Evolutionary conservation across 2,329 filamentous ascomycete species (phyloP).

Genomic region (Didymellaceae sp.): DNA sequence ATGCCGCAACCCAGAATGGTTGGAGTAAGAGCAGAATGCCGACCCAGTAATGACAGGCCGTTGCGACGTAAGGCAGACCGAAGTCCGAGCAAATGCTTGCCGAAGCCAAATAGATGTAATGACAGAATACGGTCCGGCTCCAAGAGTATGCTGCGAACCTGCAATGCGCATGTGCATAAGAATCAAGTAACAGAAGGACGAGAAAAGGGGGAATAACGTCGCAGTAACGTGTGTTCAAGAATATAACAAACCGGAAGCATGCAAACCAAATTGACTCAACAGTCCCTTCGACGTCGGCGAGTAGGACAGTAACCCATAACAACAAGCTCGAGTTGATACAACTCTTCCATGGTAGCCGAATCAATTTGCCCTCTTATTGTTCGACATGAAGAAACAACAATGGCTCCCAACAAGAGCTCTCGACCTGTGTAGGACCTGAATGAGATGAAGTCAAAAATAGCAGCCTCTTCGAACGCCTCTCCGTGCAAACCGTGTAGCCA

Average conservation of each 20-base stretch:
- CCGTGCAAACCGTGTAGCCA: constrained; percentile 36
- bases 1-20: constrained; percentile 19
- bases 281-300: constrained; percentile 34
- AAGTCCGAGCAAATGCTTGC: constrained; percentile 31
- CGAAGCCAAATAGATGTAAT: constrained; percentile 35
- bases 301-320: neutral
- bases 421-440: constrained; percentile 6
- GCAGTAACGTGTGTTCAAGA: constrained; percentile 19
- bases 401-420: neutral
- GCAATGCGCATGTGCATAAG: constrained; percentile 37
- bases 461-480: constrained; percentile 39
- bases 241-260: constrained; percentile 28
- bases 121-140: constrained; percentile 41
- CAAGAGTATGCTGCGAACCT: constrained; percentile 29
- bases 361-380: constrained; percentile 2
- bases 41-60: constrained; percentile 16
- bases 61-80: constrained; percentile 22
- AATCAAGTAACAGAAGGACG: constrained; percentile 3
- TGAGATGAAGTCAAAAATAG: constrained; percentile 16
- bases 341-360: neutral
- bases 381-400: constrained; percentile 23
- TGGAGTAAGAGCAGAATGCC: constrained; percentile 13
- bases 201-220: constrained; percentile 12
- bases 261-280: constrained; percentile 27
- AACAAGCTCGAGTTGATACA: neutral